Conservation (phyloP, 495 filamentous ascomycete genomes). For the Neurospora sp. region DNA sequence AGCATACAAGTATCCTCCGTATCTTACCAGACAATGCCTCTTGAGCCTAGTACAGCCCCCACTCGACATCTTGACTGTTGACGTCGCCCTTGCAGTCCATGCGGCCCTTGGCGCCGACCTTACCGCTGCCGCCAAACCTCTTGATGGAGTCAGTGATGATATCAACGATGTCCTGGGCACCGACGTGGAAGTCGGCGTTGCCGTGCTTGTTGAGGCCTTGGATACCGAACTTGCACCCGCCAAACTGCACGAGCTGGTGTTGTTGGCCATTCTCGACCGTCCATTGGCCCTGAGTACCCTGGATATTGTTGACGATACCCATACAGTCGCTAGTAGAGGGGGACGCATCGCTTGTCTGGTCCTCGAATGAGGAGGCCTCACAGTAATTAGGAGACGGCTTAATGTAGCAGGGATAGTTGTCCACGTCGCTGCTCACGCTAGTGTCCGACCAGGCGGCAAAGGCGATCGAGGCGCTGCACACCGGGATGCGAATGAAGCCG, state of each 20-base stretch:
- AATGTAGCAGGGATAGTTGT: conserved; percentile 22
- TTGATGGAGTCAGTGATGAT: conserved; percentile 15
- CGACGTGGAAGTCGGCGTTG: conserved; percentile 11
- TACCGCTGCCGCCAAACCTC: conserved; percentile 11
- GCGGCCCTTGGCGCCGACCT: conserved; percentile 20
- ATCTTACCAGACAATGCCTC: not conserved
- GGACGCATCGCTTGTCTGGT: conserved; percentile 20
- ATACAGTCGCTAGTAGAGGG: conserved; percentile 21
- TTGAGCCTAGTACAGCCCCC: conserved; percentile 7
- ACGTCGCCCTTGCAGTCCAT: conserved; percentile 17
- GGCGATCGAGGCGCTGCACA: conserved; percentile 19
- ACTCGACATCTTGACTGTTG: conserved; percentile 6
- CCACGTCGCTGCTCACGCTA: not conserved
- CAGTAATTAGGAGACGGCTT: conserved; percentile 11
- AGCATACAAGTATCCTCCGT: too few species aligned
- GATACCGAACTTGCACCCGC: conserved; percentile 8
- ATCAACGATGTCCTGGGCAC: conserved; percentile 21
- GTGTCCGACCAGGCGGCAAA: conserved; percentile 8
- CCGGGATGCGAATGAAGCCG: conserved; percentile 23
- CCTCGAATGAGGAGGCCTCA: conserved; percentile 15
- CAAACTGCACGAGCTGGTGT: conserved; percentile 7
- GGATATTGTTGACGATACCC: conserved; percentile 24
- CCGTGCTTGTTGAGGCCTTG: not conserved
- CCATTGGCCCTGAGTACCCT: conserved; percentile 9
- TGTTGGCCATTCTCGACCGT: not conserved